Conservation (phyloP, 2,329 filamentous ascomycete genomes). For the Plectosphaerella cucumerina region DNA sequence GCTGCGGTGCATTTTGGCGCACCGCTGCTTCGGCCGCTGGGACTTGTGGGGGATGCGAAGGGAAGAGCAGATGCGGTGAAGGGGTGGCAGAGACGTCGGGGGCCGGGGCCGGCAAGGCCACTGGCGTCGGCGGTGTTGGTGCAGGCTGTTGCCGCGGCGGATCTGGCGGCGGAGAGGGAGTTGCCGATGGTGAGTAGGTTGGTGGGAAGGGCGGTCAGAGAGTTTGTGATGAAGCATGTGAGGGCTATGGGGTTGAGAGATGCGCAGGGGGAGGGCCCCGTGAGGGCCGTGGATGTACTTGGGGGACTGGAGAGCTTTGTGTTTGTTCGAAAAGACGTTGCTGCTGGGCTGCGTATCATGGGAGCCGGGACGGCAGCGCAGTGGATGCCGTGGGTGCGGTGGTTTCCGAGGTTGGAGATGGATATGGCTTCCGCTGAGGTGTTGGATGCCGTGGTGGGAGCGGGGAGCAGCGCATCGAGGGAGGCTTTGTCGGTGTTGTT, state of each 20-base stretch:
- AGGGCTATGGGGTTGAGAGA: background rate
- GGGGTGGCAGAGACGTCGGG: conserved; percentile 4
- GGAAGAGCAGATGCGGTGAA: conserved; percentile 1
- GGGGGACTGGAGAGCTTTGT: conserved; percentile 7
- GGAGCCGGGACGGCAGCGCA: conserved; percentile 4
- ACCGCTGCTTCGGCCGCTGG: conserved; percentile 3
- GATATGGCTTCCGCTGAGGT: conserved; percentile 7
- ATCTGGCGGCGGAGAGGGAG: conserved; percentile 1
- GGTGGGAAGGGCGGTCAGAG: conserved; percentile 2
- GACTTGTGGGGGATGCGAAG: background rate
- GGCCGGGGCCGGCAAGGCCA: background rate
- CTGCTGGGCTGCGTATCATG: conserved; percentile 7
- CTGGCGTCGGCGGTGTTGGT: conserved; percentile 6
- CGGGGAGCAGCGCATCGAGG: background rate
- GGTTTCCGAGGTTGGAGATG: conserved; percentile 10
- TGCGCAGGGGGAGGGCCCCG: background rate
- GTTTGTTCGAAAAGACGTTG: conserved; percentile 9
- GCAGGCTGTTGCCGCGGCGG: conserved; percentile 3
- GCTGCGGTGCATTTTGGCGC: conserved; percentile 5
- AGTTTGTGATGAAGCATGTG: conserved; percentile 3
- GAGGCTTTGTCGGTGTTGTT: conserved; percentile 3
- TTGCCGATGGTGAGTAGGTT: conserved; percentile 8
- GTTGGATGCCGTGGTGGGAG: conserved; percentile 2
- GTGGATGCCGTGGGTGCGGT: conserved; percentile 12
- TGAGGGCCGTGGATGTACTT: conserved; percentile 1